Evolutionary conservation across 768 basidiomycete species (phyloP).

Genomic region (Chalciporus sphaerocephalus): DNA sequence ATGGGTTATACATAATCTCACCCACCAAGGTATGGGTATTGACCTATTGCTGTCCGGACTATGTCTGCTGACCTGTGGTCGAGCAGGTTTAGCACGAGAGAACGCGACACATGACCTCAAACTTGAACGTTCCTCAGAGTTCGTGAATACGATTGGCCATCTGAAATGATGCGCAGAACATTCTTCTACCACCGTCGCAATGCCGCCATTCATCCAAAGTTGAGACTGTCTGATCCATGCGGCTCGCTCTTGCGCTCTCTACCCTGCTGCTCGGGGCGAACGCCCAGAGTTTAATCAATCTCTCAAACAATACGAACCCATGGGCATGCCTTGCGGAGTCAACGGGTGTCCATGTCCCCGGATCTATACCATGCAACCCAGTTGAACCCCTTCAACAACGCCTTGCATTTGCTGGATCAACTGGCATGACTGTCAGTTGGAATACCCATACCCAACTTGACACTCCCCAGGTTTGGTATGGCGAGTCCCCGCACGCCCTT

Average conservation of each 20-base stretch:
- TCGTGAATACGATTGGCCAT: too few relatives aligned
- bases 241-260: slow-evolving; percentile 5
- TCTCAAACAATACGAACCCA: slow-evolving; percentile 7
- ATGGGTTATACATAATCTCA: too few relatives aligned
- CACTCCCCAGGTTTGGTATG: slow-evolving; percentile 24
- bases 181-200: too few relatives aligned
- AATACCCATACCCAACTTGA: slow-evolving; percentile 19
- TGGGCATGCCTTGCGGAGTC: slow-evolving; percentile 26
- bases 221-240: background rate
- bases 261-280: slow-evolving; percentile 8
- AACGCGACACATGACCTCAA: too few relatives aligned
- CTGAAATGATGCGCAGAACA: too few relatives aligned
- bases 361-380: slow-evolving; percentile 26
- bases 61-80: too few relatives aligned
- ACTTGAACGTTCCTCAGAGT: too few relatives aligned
- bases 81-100: too few relatives aligned
- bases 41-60: too few relatives aligned
- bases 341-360: slow-evolving; percentile 27
- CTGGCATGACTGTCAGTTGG: slow-evolving; percentile 29
- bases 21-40: too few relatives aligned
- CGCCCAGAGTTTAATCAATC: slow-evolving; percentile 17
- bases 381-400: slow-evolving; percentile 26
- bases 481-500: slow-evolving; percentile 16
- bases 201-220: too few relatives aligned
- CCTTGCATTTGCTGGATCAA: slow-evolving; percentile 22